Percentiles rank a stretch among this genome's conserved stretches.
phyloP scores from a whole-genome alignment of 331 rosid genomes.

The Dryas integrifolia region DNA sequence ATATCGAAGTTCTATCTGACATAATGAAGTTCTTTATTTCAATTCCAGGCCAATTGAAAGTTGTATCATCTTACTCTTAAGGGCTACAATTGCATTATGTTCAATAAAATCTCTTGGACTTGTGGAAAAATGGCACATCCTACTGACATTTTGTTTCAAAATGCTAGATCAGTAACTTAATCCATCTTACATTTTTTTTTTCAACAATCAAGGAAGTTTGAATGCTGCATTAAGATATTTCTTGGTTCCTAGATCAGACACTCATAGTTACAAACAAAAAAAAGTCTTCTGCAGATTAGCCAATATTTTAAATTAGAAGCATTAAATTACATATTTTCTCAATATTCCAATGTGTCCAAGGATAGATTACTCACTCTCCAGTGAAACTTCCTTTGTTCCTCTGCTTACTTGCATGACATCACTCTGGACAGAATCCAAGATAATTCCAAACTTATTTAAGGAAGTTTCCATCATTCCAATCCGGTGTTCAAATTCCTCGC shows the following conservation, averaged over 20 bases:
- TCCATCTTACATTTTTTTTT: neutral
- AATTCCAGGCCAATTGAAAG: neutral
- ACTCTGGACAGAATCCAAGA: slow-evolving; percentile 87
- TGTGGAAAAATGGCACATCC: neutral
- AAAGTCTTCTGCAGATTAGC: neutral
- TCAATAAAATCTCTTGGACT: neutral
- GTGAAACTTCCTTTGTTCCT: slow-evolving; percentile 70
- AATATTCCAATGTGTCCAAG: slow-evolving; percentile 9
- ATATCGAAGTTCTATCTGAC: neutral
- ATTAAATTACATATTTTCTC: slow-evolving; percentile 9
- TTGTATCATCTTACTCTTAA: neutral
- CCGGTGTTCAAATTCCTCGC: slow-evolving; percentile 83
- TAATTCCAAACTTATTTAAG: slow-evolving; percentile 73
- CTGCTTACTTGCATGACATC: slow-evolving; percentile 79
- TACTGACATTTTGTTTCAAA: neutral
- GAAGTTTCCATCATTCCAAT: slow-evolving; percentile 85
- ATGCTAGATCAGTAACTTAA: slow-evolving; percentile 2
- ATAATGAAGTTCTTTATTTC: neutral
- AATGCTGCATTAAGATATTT: neutral
- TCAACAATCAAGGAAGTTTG: neutral
- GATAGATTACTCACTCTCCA: slow-evolving; percentile 66
- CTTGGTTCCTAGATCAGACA: neutral
- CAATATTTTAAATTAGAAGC: neutral
- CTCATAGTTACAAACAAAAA: neutral
- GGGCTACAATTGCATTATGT: neutral